phyloP scores from a whole-genome alignment of 495 filamentous ascomycete species.

The Penicillium maclennaniae region DNA sequence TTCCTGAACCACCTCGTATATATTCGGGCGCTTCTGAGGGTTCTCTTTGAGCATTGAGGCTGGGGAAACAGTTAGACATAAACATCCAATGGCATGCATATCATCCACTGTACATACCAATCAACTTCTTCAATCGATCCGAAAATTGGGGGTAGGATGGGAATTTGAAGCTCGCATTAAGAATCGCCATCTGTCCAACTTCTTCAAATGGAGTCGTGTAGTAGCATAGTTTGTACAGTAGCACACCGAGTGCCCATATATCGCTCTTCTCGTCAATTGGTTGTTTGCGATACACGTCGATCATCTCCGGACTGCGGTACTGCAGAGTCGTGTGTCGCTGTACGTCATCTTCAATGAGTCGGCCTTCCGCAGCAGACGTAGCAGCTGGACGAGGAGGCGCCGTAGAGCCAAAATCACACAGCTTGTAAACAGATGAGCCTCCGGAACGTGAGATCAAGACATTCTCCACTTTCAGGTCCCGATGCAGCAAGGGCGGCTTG shows the following conservation, averaged over 20 bases:
- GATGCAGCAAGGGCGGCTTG: conserved; percentile 86
- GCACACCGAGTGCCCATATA: conserved; percentile 94
- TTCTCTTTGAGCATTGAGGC: conserved; percentile 88
- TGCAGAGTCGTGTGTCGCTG: conserved; percentile 96
- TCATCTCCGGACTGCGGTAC: conserved; percentile 97
- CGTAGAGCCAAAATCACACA: conserved; percentile 96
- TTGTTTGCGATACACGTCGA: conserved; percentile 93
- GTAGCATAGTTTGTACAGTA: conserved; percentile 98
- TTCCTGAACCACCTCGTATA: conserved; percentile 86
- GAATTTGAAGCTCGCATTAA: conserved; percentile 94
- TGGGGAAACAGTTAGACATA: conserved; percentile 32
- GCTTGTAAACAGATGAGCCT: conserved; percentile 69
- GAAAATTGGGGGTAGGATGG: conserved; percentile 86
- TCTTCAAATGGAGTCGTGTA: conserved; percentile 99
- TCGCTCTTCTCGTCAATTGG: conserved; percentile 99
- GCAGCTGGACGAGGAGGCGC: conserved; percentile 81
- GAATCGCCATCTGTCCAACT: conserved; percentile 94
- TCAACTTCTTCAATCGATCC: conserved; percentile 83
- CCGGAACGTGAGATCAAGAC: conserved; percentile 76
- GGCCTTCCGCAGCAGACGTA: conserved; percentile 77
- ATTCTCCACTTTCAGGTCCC: conserved; percentile 97
- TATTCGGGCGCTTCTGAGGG: conserved; percentile 79
- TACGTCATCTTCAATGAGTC: conserved; percentile 92
- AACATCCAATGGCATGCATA: neutral
- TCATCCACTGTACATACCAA: conserved; percentile 57